phyloP scores from a whole-genome alignment of 2,329 filamentous ascomycete species.

The Monilinia aucupariae region DNA sequence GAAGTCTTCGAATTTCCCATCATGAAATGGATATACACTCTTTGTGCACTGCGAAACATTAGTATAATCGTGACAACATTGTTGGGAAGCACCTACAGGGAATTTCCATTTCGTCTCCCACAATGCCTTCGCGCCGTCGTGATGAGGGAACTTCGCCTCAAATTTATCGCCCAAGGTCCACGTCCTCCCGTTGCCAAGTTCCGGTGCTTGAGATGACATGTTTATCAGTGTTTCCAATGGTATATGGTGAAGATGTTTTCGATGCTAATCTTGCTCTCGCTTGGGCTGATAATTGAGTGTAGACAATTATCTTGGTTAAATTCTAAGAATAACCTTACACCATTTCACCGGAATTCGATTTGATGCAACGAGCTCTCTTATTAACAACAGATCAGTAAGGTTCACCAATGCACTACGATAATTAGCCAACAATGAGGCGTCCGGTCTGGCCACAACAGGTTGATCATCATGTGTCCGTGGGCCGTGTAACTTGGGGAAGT shows the following conservation, averaged over 20 bases:
- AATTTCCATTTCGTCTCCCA: constrained; percentile 76
- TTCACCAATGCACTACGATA: background rate
- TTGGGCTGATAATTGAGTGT: background rate
- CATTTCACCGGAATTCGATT: background rate
- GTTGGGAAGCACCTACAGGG: constrained; percentile 43
- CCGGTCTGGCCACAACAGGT: background rate
- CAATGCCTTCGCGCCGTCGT: constrained; percentile 47
- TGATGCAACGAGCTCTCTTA: background rate
- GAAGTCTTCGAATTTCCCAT: constrained; percentile 63
- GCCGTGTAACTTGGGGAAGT: constrained; percentile 10
- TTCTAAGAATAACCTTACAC: background rate
- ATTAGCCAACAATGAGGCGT: background rate
- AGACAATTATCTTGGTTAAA: background rate
- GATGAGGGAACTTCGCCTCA: constrained; percentile 23
- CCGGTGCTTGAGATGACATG: constrained; percentile 2
- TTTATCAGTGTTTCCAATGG: background rate
- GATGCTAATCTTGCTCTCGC: background rate
- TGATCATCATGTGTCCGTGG: background rate
- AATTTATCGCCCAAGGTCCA: constrained; percentile 17
- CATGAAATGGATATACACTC: constrained; percentile 70
- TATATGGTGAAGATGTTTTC: background rate
- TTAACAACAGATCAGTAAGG: background rate
- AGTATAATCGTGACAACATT: background rate
- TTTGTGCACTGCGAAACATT: constrained; percentile 44
- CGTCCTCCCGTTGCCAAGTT: constrained; percentile 11